Evolutionary conservation across 116 monocot genomes (phyloP).

Genomic region (Dioscorea cayenensis): DNA sequence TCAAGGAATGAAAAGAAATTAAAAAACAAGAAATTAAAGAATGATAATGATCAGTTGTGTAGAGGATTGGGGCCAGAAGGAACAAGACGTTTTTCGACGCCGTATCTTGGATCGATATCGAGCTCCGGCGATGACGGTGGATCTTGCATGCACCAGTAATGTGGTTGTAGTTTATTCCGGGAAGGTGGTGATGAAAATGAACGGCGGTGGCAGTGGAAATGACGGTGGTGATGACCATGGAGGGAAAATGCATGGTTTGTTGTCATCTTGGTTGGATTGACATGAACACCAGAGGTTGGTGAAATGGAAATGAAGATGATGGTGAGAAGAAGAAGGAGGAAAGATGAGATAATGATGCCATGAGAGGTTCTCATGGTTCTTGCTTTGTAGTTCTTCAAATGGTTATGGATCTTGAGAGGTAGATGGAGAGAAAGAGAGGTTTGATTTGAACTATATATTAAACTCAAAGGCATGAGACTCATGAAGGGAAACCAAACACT

Average conservation of each 20-base stretch:
- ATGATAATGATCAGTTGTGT: not conserved
- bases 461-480: conserved; percentile 23
- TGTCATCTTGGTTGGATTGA: not conserved
- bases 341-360: not conserved
- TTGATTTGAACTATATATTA: not conserved
- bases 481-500: conserved; percentile 16
- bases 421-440: not conserved
- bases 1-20: conserved; percentile 35
- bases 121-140: conserved; percentile 15
- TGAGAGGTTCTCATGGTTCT: conserved; percentile 15
- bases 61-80: conserved; percentile 11
- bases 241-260: not conserved
- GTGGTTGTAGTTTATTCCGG: not conserved
- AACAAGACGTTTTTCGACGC: conserved; percentile 28
- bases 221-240: not conserved
- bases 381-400: not conserved
- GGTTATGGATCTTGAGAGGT: not conserved
- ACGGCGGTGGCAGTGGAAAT: conserved; percentile 14
- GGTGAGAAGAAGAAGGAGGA: conserved; percentile 7
- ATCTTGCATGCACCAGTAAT: conserved; percentile 27
- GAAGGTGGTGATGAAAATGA: not conserved
- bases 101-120: conserved; percentile 24
- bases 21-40: conserved; percentile 29
- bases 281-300: not conserved
- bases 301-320: conserved; percentile 5